These are phyloP conservation scores for Ceratocystis ficicola DNA, from an alignment of 2,329 filamentous ascomycete genomes.

Conservation along the genomic window DNA sequence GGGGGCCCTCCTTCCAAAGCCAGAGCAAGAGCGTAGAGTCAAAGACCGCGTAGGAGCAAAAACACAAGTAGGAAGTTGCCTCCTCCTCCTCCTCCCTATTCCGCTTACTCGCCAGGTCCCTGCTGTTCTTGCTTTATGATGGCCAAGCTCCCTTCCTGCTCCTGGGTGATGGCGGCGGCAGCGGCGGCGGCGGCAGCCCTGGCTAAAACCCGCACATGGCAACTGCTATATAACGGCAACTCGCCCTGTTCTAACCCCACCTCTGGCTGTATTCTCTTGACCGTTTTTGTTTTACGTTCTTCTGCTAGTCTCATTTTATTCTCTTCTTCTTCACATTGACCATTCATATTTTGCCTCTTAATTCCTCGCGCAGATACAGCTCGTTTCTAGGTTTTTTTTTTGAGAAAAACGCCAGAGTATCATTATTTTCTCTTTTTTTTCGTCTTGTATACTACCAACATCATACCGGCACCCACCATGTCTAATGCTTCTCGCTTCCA, in stretches of 20 bases:
- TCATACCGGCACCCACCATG: conserved; percentile 33
- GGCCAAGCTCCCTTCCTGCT: not conserved
- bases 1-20: not conserved
- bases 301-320: not conserved
- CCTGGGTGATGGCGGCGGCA: not conserved
- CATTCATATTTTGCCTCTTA: not conserved
- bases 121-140: not conserved
- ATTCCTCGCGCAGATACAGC: not conserved
- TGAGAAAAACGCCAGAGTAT: not conserved
- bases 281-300: not conserved
- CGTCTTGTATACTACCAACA: not conserved
- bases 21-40: not conserved
- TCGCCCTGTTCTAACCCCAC: not conserved
- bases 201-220: not conserved
- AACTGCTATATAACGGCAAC: not conserved
- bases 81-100: not conserved
- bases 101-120: not conserved
- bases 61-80: not conserved
- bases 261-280: not conserved
- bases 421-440: conserved; percentile 4
- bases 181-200: not conserved
- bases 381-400: not conserved
- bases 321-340: not conserved
- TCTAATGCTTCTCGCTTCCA: conserved; percentile 53
- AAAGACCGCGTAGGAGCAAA: not conserved